Base-by-base conservation (phyloP, 257 asterid species). In the Nicotiana paniculata region DNA sequence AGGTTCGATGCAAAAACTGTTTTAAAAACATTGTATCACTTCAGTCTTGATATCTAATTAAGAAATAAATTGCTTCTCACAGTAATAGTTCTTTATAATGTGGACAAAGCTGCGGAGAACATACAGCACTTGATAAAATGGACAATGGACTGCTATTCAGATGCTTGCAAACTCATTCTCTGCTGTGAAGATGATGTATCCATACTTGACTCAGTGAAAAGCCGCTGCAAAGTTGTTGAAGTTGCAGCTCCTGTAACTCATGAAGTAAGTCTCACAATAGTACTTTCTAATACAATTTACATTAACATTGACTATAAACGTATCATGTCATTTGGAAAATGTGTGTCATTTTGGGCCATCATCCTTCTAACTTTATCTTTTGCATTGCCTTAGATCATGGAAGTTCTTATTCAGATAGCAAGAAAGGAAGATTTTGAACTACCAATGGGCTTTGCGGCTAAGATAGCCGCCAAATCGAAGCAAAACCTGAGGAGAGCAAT, bases 71-170 rank as follows among this genome's bases (percentile, higher is more conserved):
- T 51, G 7, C 70, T 10, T 33, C 32, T 64, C 87, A 63, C 95
- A 94, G 98, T 89, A 68, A 59, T 94, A 82, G 94, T 93, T 84
- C 95, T 94, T 21, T 90, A 90, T 79, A 92, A 91, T 55, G 92
- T 93, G 57, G 98, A 94, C 84, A 93, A 91, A 89, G 92, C 98
- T 1, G 85, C 90, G n/a, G 95, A 90, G 87, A 93, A 90, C 87
- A 86, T 94, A 72, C 97, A 91, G 17, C 98, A 93, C 85, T 85
- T 94, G 0, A 83, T 93, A 75, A 93, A 94, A 86, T 94, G 98
- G 98, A 91, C 90, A 70, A 93, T 93, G 92, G 98, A 94, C 83
- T 89, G 97, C 79, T 93, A 93, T 84, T 85, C 98, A 1, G 97
- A 94, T 83, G 90, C 92, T 68, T 93, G 97, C 83, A 94, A 88